phyloP scores from a whole-genome alignment of 2,329 filamentous ascomycete species.

The Zymoseptoria pseudotritici region DNA sequence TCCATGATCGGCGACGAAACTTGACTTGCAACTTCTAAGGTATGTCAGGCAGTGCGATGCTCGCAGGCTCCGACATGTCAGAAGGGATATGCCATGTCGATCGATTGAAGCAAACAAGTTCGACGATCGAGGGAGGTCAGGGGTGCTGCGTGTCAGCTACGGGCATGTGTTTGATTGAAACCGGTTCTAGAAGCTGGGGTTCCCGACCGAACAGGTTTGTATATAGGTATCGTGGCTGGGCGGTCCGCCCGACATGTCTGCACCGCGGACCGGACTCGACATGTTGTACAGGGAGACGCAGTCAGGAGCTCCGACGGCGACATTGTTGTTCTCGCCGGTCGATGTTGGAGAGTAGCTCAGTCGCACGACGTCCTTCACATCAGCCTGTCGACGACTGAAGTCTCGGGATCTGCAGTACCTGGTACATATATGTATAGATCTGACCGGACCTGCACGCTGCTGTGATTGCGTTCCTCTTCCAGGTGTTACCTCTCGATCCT shows the following conservation, averaged over 20 bases:
- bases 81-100: background rate
- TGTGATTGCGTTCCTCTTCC: background rate
- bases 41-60: too few species aligned
- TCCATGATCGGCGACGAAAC: too few species aligned
- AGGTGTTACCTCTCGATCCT: background rate
- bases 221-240: background rate
- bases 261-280: too few species aligned
- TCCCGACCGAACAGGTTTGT: background rate
- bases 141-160: background rate
- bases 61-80: too few species aligned
- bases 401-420: background rate
- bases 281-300: too few species aligned
- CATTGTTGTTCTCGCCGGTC: too few species aligned
- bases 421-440: background rate
- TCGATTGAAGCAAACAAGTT: background rate
- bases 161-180: background rate
- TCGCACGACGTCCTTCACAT: background rate
- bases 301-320: too few species aligned
- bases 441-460: background rate
- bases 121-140: background rate
- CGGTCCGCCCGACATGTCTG: too few species aligned
- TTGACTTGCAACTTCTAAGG: constrained; percentile 1
- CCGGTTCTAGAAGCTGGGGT: background rate
- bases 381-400: too few species aligned
- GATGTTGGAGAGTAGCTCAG: background rate